A percentile compares a stretch with the other conserved stretches of the same genome.
Conservation (phyloP, 345 rosid genomes). For the Geranium rotundifolium region DNA sequence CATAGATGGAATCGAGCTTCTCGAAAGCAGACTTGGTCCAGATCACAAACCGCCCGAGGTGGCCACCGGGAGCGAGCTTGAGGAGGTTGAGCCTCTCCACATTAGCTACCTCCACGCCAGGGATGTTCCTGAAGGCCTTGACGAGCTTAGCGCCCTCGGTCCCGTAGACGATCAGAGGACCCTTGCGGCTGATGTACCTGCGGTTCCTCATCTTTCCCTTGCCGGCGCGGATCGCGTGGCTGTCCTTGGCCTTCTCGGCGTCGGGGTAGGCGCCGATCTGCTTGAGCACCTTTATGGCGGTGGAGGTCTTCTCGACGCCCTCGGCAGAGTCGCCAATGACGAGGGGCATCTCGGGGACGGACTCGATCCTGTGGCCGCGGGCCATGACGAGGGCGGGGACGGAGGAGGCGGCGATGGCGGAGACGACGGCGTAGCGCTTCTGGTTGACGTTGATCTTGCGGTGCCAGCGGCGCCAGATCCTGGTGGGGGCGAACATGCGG, state of each 20-base stretch:
- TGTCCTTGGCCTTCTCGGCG: constrained; percentile 83
- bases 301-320: constrained; percentile 64
- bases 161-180: constrained; percentile 78
- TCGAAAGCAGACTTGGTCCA: constrained; percentile 97
- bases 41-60: constrained; percentile 78
- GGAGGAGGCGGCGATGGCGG: constrained; percentile 94
- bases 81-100: constrained; percentile 72
- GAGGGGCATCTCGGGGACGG: constrained; percentile 83
- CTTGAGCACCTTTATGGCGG: constrained; percentile 73
- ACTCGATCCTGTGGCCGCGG: constrained; percentile 75
- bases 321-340: constrained; percentile 66
- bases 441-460: constrained; percentile 73
- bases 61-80: constrained; percentile 97
- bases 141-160: constrained; percentile 73
- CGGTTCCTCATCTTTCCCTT: constrained; percentile 91
- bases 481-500: constrained; percentile 97
- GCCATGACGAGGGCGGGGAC: constrained; percentile 87
- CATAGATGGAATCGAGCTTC: constrained; percentile 81
- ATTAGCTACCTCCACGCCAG: constrained; percentile 85
- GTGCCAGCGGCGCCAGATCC: constrained; percentile 98
- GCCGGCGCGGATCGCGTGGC: constrained; percentile 73
- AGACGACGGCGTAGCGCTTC: constrained; percentile 77
- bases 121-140: constrained; percentile 87
- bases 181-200: constrained; percentile 75
- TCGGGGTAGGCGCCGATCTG: constrained; percentile 82